These are phyloP conservation scores for Senecio squalidus DNA, from an alignment of 140 eudicot species.

Conservation along the genomic window DNA sequence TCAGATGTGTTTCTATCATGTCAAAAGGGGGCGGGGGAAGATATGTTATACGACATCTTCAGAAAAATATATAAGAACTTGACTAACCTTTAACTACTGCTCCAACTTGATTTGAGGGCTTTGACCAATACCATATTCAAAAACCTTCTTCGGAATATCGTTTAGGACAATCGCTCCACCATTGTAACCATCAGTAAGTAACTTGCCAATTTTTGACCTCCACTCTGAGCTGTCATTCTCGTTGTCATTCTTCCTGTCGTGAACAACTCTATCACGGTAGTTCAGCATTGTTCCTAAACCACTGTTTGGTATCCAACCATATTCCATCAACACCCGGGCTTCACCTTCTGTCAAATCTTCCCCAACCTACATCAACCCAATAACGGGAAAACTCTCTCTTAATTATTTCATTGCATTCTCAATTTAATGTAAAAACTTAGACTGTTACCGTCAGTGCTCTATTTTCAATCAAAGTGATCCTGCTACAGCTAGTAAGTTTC, in stretches of 20 bases:
- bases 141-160: constrained; percentile 43
- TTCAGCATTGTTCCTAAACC: constrained; percentile 94
- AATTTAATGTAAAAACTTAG: background rate
- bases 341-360: constrained; percentile 85
- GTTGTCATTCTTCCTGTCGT: constrained; percentile 52
- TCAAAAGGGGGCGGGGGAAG: background rate
- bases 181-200: constrained; percentile 73
- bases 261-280: constrained; percentile 81
- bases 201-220: constrained; percentile 77
- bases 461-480: constrained; percentile 68
- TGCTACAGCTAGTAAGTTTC: constrained; percentile 87
- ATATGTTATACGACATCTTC: background rate
- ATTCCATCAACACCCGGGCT: constrained; percentile 71
- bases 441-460: constrained; percentile 56
- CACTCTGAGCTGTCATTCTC: constrained; percentile 77
- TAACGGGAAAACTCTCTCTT: background rate
- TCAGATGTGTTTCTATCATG: background rate
- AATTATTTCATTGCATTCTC: background rate
- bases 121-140: constrained; percentile 29
- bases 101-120: constrained; percentile 55
- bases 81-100: constrained; percentile 32
- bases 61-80: background rate
- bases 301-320: constrained; percentile 80
- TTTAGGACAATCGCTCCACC: constrained; percentile 62
- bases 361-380: constrained; percentile 49